Evolutionary conservation across 169 alveolate genomes (phyloP).

Genomic region (Cyclospora cayetanensis): DNA sequence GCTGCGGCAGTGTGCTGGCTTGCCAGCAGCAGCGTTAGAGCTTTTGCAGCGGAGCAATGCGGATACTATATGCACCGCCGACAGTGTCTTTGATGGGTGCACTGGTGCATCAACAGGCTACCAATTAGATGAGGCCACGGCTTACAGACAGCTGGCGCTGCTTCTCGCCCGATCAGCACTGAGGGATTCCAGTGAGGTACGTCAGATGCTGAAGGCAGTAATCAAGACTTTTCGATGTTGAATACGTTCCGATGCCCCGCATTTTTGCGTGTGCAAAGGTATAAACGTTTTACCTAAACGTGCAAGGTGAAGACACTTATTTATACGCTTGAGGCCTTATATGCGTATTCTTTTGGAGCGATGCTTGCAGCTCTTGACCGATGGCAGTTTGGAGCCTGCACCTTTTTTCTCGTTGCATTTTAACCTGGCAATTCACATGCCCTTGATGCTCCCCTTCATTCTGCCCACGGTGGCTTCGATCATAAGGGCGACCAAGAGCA

Average conservation of each 20-base stretch:
- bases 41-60: background rate
- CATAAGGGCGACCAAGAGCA: background rate
- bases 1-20: conserved; percentile 16
- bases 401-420: conserved; percentile 39
- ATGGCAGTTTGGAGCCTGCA: conserved; percentile 43
- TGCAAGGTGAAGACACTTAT: background rate
- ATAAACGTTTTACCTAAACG: background rate
- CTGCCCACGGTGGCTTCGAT: conserved; percentile 19
- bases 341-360: background rate
- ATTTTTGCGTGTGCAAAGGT: background rate
- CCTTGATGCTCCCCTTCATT: conserved; percentile 34
- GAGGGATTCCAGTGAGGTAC: conserved; percentile 18
- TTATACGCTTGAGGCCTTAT: background rate
- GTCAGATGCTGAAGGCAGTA: background rate
- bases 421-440: conserved; percentile 19
- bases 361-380: conserved; percentile 28
- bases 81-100: background rate
- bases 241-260: background rate
- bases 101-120: background rate
- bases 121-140: background rate
- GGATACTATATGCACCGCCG: background rate
- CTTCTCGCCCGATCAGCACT: conserved; percentile 52
- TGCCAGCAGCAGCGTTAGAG: conserved; percentile 52
- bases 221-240: background rate
- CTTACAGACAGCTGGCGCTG: conserved; percentile 49